Evolutionary conservation across 805 yeast species (phyloP).

Genomic region (Saccharomyces eubayanus): DNA sequence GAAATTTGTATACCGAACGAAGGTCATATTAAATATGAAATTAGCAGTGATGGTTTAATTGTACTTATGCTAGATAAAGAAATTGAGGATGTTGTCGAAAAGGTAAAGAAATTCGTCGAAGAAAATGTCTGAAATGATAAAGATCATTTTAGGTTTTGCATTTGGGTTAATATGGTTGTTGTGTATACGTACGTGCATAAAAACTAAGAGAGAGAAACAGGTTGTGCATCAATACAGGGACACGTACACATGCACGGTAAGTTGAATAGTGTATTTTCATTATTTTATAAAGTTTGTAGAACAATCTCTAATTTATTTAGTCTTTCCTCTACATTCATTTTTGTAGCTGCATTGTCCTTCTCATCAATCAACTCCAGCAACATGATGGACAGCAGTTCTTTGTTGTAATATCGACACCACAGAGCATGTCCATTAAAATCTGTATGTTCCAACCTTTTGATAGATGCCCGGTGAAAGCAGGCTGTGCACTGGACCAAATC

Average conservation of each 20-base stretch:
- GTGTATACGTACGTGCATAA: not conserved
- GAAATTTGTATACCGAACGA: conserved; percentile 33
- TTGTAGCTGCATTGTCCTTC: not conserved
- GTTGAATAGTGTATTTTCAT: not conserved
- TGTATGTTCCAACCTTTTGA: conserved; percentile 2
- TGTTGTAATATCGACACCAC: conserved; percentile 19
- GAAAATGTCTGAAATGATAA: conserved; percentile 2
- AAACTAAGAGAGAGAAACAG: not conserved
- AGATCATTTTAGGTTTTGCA: not conserved
- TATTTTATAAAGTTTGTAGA: not conserved
- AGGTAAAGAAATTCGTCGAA: conserved; percentile 25
- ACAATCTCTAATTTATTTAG: not conserved
- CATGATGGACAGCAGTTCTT: conserved; percentile 5
- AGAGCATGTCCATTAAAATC: conserved; percentile 11
- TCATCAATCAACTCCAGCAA: conserved; percentile 1
- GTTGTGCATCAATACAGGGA: not conserved
- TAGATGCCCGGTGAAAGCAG: conserved; percentile 12
- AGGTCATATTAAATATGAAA: conserved; percentile 32
- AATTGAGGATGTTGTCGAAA: conserved; percentile 19
- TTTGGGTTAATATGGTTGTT: not conserved
- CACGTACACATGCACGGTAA: not conserved
- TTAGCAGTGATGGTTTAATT: conserved; percentile 32
- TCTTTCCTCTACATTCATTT: not conserved
- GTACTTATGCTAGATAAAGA: conserved; percentile 27
- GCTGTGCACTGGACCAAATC: conserved; percentile 10